Base-by-base conservation (phyloP, 2,329 filamentous ascomycete species). In the Elsinoe necatrix region DNA sequence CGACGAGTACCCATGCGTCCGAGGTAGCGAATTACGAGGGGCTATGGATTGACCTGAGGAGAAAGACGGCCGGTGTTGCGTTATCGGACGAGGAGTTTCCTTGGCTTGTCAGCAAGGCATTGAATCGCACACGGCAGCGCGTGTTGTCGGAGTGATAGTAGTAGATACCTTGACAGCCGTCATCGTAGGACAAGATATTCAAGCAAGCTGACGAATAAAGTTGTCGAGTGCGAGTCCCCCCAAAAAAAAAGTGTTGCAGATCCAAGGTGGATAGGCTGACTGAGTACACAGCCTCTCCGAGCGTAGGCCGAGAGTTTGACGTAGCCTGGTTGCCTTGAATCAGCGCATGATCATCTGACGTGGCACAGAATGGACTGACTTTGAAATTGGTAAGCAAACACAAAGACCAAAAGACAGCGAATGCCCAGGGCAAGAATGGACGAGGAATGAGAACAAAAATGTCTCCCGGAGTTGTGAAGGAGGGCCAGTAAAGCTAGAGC, bases 1-100 rank as follows among this genome's bases (percentile, higher is more conserved):
- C 64, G 90, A 78, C 58, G 89, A 92, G 72, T 93, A 86, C 51
- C 88, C 88, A 75, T 90, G 88, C 64, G 83, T 84, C 67, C 90
- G 85, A 61, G 83, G 81, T 73, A 87, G 82, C 62, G 80, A 75
- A 68, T 83, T 79, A 63, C 84, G 84, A 59, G 73, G 76, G 52
- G 86, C 77, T 55, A 80, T 80, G 60, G 84, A 82, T 61, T 78
- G 76, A 64, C 76, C 76, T 66, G 77, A 77, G 65, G 81, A 71
- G 64, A 75, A 77, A 61, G 84, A 82, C 63, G 80, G 70, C 58
- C 75, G 73, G 66, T 76, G 73, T 60, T 74, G 72, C 63, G 67
- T 73, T 37, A 68, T 63, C 27, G 72, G 72, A 60, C 74, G 72
- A 60, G 72, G 71, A 61, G 69, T 71, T 62, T 72, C 71, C 64